These are phyloP conservation scores for Malbranchea cinnamomea DNA, from an alignment of 2,329 filamentous ascomycete species.

Conservation along the genomic window DNA sequence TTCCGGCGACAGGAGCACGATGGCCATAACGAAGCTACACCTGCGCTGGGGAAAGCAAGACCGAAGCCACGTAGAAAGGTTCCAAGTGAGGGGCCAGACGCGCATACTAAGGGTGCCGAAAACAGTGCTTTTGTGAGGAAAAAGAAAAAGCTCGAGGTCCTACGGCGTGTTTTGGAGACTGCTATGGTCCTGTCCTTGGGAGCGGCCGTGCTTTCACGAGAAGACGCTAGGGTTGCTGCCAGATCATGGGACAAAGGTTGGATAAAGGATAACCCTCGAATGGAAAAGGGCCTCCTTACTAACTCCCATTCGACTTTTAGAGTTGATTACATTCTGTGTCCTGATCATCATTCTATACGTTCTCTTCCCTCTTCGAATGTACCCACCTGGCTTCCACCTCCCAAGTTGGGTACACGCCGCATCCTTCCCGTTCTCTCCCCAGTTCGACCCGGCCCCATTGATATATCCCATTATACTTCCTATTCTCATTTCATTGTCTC, in stretches of 20 bases:
- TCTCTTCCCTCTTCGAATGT: conserved; percentile 46
- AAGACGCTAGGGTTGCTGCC: conserved; percentile 17
- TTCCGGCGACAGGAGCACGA: too few relatives aligned
- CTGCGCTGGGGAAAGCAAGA: conserved; percentile 12
- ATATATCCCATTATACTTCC: conserved; percentile 71
- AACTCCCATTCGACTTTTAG: conserved; percentile 14
- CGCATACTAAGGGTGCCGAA: conserved; percentile 12
- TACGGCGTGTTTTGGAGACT: conserved; percentile 39
- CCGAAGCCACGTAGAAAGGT: conserved; percentile 17
- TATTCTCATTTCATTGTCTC: conserved; percentile 58
- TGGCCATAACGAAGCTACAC: too few relatives aligned
- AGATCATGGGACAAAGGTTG: conserved; percentile 26
- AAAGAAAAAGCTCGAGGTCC: conserved; percentile 26
- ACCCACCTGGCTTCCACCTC: conserved; percentile 14
- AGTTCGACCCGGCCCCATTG: conserved; percentile 86
- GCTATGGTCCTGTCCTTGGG: conserved; percentile 39
- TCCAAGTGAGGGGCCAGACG: conserved; percentile 17
- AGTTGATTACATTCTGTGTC: conserved; percentile 20
- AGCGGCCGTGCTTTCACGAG: conserved; percentile 24
- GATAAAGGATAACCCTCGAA: background rate
- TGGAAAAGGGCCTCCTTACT: background rate
- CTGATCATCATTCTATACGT: conserved; percentile 20
- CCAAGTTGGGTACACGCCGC: conserved; percentile 20
- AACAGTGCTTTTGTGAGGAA: too few relatives aligned
- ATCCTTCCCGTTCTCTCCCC: conserved; percentile 49